A percentile compares a stretch with the other conserved stretches of the same genome.
These are phyloP conservation scores for Ilyonectria mors-panacis DNA, from an alignment of 2,329 filamentous ascomycete genomes.

Conservation along the genomic window DNA sequence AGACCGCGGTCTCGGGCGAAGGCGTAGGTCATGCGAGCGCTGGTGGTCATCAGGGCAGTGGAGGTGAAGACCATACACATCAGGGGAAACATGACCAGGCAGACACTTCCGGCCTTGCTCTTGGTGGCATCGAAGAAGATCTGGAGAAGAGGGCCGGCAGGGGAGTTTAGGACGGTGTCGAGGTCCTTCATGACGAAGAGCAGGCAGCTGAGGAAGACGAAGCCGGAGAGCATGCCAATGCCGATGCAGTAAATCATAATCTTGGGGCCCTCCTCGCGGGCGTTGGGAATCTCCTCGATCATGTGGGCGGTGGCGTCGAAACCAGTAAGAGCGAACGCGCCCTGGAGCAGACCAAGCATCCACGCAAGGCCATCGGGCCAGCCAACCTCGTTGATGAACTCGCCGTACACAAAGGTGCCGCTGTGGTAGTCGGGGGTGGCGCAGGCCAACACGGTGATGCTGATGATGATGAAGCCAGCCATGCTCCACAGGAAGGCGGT, in stretches of 20 bases:
- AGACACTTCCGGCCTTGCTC: conserved; percentile 74
- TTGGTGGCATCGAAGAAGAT: conserved; percentile 76
- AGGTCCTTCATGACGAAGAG: conserved; percentile 76
- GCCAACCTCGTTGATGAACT: conserved; percentile 78
- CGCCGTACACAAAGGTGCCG: conserved; percentile 75
- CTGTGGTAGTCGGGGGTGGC: conserved; percentile 76
- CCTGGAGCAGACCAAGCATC: conserved; percentile 68
- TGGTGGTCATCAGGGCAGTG: conserved; percentile 76
- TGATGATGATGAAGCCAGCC: conserved; percentile 77
- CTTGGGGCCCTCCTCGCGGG: conserved; percentile 71
- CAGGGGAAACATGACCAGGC: conserved; percentile 76
- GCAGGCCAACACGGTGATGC: conserved; percentile 77
- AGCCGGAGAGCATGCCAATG: conserved; percentile 75
- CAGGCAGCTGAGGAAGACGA: conserved; percentile 72
- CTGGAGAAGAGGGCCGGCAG: conserved; percentile 71
- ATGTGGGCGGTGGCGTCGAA: conserved; percentile 61
- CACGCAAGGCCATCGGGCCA: conserved; percentile 79
- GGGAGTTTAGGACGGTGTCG: conserved; percentile 68
- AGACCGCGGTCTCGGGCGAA: conserved; percentile 77
- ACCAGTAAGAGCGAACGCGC: conserved; percentile 62
- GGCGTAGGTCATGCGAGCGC: conserved; percentile 76
- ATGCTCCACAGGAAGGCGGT: conserved; percentile 81
- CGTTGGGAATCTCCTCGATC: conserved; percentile 72
- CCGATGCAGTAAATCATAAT: conserved; percentile 77
- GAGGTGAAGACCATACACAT: conserved; percentile 76